Percentiles rank a stretch among this genome's conserved stretches.
Evolutionary conservation across 331 rosid species (phyloP).

Genomic region (Rhamnella rubrinervis): DNA sequence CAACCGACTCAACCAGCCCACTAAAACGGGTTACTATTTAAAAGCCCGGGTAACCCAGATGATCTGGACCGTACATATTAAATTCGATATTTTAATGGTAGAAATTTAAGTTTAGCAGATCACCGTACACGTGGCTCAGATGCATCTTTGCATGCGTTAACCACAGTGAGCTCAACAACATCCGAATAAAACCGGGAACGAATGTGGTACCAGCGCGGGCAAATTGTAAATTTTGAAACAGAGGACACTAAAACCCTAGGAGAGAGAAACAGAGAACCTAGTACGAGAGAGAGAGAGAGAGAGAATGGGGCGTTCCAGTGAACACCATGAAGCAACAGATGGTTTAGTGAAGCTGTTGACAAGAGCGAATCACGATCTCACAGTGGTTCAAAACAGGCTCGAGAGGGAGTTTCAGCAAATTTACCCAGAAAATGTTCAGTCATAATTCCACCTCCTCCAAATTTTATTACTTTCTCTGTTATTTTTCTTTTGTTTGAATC

Average conservation of each 20-base stretch:
- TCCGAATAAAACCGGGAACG: too few relatives aligned
- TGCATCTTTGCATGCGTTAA: too few relatives aligned
- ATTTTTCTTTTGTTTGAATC: not conserved
- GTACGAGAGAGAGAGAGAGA: not conserved
- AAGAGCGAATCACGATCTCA: slow-evolving; percentile 78
- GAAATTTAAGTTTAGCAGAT: too few relatives aligned
- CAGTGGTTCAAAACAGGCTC: slow-evolving; percentile 66
- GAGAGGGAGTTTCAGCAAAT: slow-evolving; percentile 75
- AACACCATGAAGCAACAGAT: slow-evolving; percentile 71
- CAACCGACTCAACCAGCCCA: not conserved
- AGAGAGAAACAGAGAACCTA: too few relatives aligned
- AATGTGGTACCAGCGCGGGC: slow-evolving; percentile 2
- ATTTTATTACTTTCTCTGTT: not conserved
- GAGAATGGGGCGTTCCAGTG: slow-evolving; percentile 44
- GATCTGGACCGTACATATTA: too few relatives aligned
- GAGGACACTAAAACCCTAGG: slow-evolving; percentile 1
- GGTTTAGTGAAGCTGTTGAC: slow-evolving; percentile 64
- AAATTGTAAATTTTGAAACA: not conserved
- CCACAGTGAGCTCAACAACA: too few relatives aligned
- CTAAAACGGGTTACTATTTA: too few relatives aligned
- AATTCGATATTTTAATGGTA: too few relatives aligned
- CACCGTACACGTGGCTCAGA: not conserved
- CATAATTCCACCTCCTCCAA: not conserved
- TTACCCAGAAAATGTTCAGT: slow-evolving; percentile 67
- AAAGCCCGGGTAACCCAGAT: too few relatives aligned